Evolutionary conservation across 352 stramenopile species (phyloP), one percentile per base, ranked within the genome.

Genomic region (Pythium pectinolyticum): DNA sequence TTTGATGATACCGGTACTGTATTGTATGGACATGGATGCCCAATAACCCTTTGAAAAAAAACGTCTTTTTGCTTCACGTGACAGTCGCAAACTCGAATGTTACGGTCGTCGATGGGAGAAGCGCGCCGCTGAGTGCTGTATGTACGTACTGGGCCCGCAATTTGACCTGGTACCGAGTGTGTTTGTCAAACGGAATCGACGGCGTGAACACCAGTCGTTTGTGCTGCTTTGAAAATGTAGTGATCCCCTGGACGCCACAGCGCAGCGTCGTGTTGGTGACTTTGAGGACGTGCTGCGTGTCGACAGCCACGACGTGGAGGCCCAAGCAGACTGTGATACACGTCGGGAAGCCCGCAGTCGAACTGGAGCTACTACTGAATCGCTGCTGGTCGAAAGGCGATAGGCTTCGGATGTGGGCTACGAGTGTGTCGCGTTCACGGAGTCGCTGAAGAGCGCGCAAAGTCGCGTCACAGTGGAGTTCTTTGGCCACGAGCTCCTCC

Each of bases 281-380:
- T 34, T 75, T 79, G 41, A 82, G 34, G 17, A 57, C 74, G 17
- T 77, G 65, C 11, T 69, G 60, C 11, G 55, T 74, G 48, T 82
- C 60, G 3, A 82, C 46, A 20, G 10, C n/a, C 0, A 61, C 41
- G 11, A 82, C 56, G 34, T 72, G 65, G 20, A 70, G 14, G 8
- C 64, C 69, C 22, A 79, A 70, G 5, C 35, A 28, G 25, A 78
- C 30, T 0, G 8, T 24, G 17, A 70, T 58, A 5, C 22, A 31
- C 0, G 41, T 3, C 1, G 63, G 63, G 17, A 62, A 27, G n/a
- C n/a, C n/a, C n/a, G n/a, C n/a, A n/a, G 17, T 64, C 45, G 8
- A 57, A 9, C 35, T 40, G 7, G 35, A 7, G 24, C 11, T n/a
- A n/a, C n/a, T n/a, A n/a, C n/a, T 50, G 30, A 66, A 57, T 1